Evolutionary conservation across 495 filamentous ascomycete genomes (phyloP).

Genomic region (Xeromyces bisporus): DNA sequence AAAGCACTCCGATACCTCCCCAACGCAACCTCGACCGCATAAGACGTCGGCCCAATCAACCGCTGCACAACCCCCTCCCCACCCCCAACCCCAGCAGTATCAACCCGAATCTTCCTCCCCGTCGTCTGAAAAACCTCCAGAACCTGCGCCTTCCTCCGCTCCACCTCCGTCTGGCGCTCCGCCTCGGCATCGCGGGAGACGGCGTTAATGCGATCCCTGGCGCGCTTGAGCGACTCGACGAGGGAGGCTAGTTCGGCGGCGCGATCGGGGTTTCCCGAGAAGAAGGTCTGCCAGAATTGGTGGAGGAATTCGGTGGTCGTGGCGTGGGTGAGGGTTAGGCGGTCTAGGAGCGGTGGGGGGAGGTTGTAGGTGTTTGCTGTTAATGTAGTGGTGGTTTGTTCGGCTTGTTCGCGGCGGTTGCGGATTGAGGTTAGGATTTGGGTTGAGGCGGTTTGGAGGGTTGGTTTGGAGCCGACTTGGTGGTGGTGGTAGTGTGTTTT

Average conservation of each 20-base stretch:
- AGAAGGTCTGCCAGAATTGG: conserved; percentile 83
- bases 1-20: conserved; percentile 47
- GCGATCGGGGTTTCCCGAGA: conserved; percentile 67
- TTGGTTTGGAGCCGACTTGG: conserved; percentile 20
- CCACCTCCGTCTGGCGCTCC: conserved; percentile 41
- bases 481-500: no score
- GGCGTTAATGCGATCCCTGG: conserved; percentile 61
- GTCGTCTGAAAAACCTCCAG: conserved; percentile 49
- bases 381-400: conserved; percentile 13
- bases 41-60: conserved; percentile 53
- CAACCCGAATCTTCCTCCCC: conserved; percentile 47
- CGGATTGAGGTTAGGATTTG: conserved; percentile 29
- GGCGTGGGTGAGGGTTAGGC: conserved; percentile 68
- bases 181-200: conserved; percentile 67
- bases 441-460: conserved; percentile 20
- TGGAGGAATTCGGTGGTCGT: conserved; percentile 89
- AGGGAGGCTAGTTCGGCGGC: conserved; percentile 58
- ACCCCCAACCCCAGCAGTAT: conserved; percentile 47
- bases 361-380: conserved; percentile 44
- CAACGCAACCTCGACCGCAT: conserved; percentile 46
- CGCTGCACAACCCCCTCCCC: conserved; percentile 59
- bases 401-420: conserved; percentile 23
- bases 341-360: conserved; percentile 46
- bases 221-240: conserved; percentile 58
- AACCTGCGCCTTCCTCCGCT: conserved; percentile 46